Base-by-base conservation (phyloP, 1,284 basidiomycete genomes). In the Ganoderma boninense region DNA sequence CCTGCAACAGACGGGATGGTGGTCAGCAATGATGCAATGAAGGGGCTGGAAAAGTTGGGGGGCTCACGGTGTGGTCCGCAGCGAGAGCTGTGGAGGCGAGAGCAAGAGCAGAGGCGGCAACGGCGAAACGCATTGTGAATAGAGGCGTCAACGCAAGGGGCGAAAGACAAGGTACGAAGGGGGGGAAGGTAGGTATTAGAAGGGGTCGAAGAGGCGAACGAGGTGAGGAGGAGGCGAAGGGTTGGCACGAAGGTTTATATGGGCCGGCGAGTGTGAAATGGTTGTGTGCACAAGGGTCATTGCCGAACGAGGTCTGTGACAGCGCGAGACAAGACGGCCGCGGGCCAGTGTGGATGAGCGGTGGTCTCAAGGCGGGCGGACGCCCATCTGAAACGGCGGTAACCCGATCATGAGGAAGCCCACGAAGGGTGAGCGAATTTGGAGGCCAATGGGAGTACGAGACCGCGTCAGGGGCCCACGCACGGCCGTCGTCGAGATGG, bases 1-100 rank as follows among this genome's bases (percentile, higher is more conserved):
- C 68, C 74, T 76, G 54, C 35, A 8, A 32, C 32, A 29, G n/a
- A 32, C 5, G 16, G 3, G 10, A 14, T 6, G 26, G 23, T 10
- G 42, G 63, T 57, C 16, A 57, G 52, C 49, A 66, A 26, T 23
- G 44, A 46, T 18, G 4, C 18, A 4, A 13, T n/a, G 46, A 23
- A 46, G 23, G 49, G 46, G 20, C 20, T n/a, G n/a, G n/a, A 49
- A 20, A 1, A 4, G 8, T 13, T 23, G 10, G 14, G 10, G 14
- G 38, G 46, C 71, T 49, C 49, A 76, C 71, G n/a, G 65, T 66
- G 49, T 62, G 44, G 46, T 75, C 69, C 62, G 78, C 77, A 16
- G 78, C 78, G 20, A 68, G 62, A 11, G 69, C 74, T 23, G 73
- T 43, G 23, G 73, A 69, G 35, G 76, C 77, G 49, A 73, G 60